Evolutionary conservation across 2,329 filamentous ascomycete genomes (phyloP).

Genomic region (Apiospora phragmitis): DNA sequence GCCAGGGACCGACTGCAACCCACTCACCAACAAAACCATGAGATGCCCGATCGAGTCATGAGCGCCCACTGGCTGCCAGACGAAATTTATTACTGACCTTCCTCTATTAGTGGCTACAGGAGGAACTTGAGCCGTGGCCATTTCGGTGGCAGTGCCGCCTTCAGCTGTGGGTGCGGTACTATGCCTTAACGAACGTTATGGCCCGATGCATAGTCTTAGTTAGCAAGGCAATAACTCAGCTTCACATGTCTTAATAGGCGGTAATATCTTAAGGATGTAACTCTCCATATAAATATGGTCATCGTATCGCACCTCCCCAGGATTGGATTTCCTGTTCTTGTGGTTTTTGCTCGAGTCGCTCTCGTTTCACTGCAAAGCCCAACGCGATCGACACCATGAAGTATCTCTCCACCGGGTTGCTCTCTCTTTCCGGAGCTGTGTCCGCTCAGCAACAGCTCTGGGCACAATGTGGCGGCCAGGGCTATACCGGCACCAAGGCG

Average conservation of each 20-base stretch:
- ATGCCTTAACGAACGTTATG: background rate
- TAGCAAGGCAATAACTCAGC: background rate
- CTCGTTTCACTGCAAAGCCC: background rate
- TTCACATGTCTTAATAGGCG: background rate
- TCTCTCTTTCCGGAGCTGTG: slow-evolving; percentile 22
- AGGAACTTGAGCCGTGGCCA: background rate
- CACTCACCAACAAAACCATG: background rate
- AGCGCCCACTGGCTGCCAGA: background rate
- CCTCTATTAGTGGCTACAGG: background rate
- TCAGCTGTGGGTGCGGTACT: background rate
- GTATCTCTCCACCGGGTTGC: slow-evolving; percentile 20
- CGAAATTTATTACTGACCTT: background rate
- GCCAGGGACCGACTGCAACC: background rate
- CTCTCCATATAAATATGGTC: background rate
- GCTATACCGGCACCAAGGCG: slow-evolving; percentile 32
- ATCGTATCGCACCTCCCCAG: background rate
- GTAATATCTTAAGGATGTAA: background rate
- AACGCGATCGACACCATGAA: slow-evolving; percentile 22
- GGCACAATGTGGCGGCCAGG: slow-evolving; percentile 37
- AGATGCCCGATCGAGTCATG: background rate
- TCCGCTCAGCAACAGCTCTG: slow-evolving; percentile 27
- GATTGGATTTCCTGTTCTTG: background rate
- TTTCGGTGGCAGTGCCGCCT: background rate
- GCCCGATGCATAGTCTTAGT: background rate
- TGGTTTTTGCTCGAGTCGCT: background rate